Evolutionary conservation across 768 basidiomycete species (phyloP), one percentile per base, ranked within the genome.

Genomic region (Phaeolepiota aurea): DNA sequence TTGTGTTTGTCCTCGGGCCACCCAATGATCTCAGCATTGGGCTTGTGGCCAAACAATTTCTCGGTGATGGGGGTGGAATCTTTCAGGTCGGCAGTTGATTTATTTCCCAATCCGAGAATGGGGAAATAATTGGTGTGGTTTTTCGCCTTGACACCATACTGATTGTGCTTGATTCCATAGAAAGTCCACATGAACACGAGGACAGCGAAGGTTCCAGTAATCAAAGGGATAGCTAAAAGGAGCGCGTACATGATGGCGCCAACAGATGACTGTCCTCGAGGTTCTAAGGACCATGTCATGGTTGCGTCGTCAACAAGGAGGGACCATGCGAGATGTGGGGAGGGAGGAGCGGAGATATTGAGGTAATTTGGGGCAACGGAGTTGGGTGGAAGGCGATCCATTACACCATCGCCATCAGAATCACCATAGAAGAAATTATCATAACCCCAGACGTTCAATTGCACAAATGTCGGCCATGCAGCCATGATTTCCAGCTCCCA

Each of bases 351-450:
- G 20, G 91, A 88, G 66, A 96, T 80, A 63, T 96, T 96, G 48
- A 93, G 64, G 57, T 79, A 94, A 59, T 92, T 93, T 20, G 88
- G 76, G 1, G 88, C 83, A 18, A 75, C 74, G 3, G 79, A 77
- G 60, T 93, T 93, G 15, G 92, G 92, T 10, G 92, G 88, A 4
- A 94, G 75, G 41, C 92, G 87, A 52, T 94, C 92, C 51, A 96
- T 68, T 38, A 92, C 66, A 37, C 87, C 88, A 52, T 96, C 92
- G 20, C 71, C 79, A 53, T 96, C 92, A 10, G 76, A 64, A 52
- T 96, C 92, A 44, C 92, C 92, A 50, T 93, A 94, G 66, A 83
- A 96, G 65, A 77, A 96, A 51, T 93, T 79, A 54, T 93, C 90
- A 57, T 79, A 92, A 43, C 79, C 84, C 69, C 81, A 94, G 39